These are phyloP conservation scores for Globisporangium orthogonon DNA, from an alignment of 352 stramenopile genomes.

Conservation along the genomic window DNA sequence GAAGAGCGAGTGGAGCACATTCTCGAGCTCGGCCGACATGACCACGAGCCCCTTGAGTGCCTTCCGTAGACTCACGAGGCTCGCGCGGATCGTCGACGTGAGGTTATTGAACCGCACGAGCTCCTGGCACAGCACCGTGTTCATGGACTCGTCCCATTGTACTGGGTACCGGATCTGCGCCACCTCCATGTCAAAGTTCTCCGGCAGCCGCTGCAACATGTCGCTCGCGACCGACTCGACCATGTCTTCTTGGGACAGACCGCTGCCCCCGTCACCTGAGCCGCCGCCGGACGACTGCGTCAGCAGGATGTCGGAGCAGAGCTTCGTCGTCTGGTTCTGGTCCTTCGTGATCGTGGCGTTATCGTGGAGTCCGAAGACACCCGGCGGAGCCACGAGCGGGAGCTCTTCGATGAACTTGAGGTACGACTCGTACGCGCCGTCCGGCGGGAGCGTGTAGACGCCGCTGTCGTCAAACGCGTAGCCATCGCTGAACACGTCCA, in stretches of 20 bases:
- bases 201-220: slow-evolving; percentile 79
- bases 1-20: slow-evolving; percentile 88
- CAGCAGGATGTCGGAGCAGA: slow-evolving; percentile 91
- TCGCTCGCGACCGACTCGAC: slow-evolving; percentile 84
- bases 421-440: slow-evolving; percentile 72
- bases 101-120: slow-evolving; percentile 93
- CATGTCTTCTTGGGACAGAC: slow-evolving; percentile 85
- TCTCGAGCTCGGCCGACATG: slow-evolving; percentile 92
- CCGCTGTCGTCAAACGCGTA: slow-evolving; percentile 67
- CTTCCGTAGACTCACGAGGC: slow-evolving; percentile 83
- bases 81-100: slow-evolving; percentile 79
- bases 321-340: slow-evolving; percentile 91
- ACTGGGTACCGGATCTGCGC: slow-evolving; percentile 90
- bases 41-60: slow-evolving; percentile 91
- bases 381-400: slow-evolving; percentile 81
- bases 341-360: slow-evolving; percentile 94
- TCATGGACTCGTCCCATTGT: slow-evolving; percentile 91
- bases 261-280: slow-evolving; percentile 38
- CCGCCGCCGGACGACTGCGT: slow-evolving; percentile 74
- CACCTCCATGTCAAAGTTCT: slow-evolving; percentile 91
- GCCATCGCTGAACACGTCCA: slow-evolving; percentile 49
- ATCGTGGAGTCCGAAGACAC: slow-evolving; percentile 92
- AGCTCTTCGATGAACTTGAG: slow-evolving; percentile 83
- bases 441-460: slow-evolving; percentile 67
- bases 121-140: slow-evolving; percentile 92